These are phyloP conservation scores for Monosporozyma aerobia DNA, from an alignment of 805 yeast species.

Conservation along the genomic window DNA sequence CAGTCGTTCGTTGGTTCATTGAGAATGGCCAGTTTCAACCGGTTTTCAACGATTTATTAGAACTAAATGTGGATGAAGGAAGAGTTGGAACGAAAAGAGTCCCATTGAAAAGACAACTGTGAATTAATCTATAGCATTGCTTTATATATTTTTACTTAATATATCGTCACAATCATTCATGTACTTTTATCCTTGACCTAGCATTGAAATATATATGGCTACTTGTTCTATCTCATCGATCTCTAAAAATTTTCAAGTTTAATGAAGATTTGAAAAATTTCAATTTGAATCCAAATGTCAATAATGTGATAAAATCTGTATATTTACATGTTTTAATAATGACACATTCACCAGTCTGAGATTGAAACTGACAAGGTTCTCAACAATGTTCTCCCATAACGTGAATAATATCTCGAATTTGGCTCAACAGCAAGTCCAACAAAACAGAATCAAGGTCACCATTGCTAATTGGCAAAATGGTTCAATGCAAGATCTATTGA, in stretches of 20 bases:
- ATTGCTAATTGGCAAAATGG: constrained; percentile 81
- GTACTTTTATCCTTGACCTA: background rate
- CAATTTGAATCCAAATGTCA: background rate
- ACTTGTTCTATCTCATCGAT: background rate
- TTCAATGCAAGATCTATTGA: constrained; percentile 53
- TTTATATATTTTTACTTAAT: background rate
- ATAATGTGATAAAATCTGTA: background rate
- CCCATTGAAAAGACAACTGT: background rate
- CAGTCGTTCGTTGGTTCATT: background rate
- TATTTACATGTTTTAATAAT: background rate
- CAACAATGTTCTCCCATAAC: constrained; percentile 1
- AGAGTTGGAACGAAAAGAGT: background rate
- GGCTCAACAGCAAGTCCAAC: constrained; percentile 2
- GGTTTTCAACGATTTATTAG: background rate
- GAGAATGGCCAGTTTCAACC: background rate
- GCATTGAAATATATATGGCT: no score
- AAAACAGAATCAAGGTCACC: constrained; percentile 43
- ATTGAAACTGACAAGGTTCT: background rate
- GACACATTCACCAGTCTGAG: background rate
- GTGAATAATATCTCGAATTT: constrained; percentile 12
- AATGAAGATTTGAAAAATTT: background rate
- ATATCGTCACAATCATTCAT: background rate
- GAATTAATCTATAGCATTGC: background rate
- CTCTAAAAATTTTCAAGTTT: background rate
- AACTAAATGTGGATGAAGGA: background rate